Base-by-base conservation (phyloP, 768 basidiomycete species). In the Neoboletus brunneissimus region DNA sequence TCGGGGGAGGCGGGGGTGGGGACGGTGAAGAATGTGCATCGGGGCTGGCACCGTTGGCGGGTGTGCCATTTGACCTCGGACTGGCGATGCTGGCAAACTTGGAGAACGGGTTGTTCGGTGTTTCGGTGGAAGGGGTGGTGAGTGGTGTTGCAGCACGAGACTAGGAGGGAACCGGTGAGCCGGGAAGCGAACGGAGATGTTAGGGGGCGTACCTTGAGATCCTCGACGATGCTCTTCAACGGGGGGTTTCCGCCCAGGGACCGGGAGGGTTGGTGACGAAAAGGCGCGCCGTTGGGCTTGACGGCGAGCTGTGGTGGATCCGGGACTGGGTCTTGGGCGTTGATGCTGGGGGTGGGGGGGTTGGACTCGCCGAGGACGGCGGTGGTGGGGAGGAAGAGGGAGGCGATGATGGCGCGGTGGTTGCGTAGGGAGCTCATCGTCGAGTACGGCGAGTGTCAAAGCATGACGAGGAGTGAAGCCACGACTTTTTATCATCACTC, bases 361-460 rank as follows among this genome's bases (percentile, higher is more conserved):
- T 73, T 69, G 0, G 84, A 83, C 55, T 75, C 74, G 67, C 81
- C 84, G 41, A 84, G 73, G 44, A 85, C 82, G 42, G 83, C 82
- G 37, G 89, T 88, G 56, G 81, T 82, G 37, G 91, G 91, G 35
- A 92, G 83, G 68, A 93, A 91, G 56, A 92, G 84, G n/a, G 88
- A 87, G 16, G 89, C 91, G 69, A 93, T 85, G 70, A 92, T 76
- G 53, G 88, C 79, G 32, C 91, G 77, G 70, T 89, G 87, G 72
- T 83, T 83, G 53, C 86, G 79, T 66, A 90, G 81, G 37, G 88
- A 85, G 67, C 79, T 79, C 89, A 90, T 90, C 48, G 48, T 50
- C 12, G 34, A 13, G 18, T 8, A 37, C 23, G 15, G 6, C 23
- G 23, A 32, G 20, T 20, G 7, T 35, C 32, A 48, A 23, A 23